Conservation (phyloP, 23 red algal species). For the Gracilariopsis chorda region DNA sequence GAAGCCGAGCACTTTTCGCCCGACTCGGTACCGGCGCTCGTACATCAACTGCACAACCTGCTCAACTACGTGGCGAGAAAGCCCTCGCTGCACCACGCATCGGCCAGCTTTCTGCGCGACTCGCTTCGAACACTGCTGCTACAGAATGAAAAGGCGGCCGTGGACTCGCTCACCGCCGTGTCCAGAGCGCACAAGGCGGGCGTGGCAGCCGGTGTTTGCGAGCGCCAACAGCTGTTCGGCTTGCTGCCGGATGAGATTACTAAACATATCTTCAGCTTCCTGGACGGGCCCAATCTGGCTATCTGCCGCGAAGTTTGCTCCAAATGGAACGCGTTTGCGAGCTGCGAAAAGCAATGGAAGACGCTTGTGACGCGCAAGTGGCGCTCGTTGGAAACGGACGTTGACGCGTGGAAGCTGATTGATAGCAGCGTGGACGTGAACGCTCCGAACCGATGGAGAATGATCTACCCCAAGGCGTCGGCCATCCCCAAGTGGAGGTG, state of each 20-base stretch:
- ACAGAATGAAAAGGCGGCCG: slow-evolving; percentile 48
- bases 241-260: slow-evolving; percentile 84
- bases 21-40: slow-evolving; percentile 82
- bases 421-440: slow-evolving; percentile 55
- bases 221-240: slow-evolving; percentile 11
- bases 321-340: slow-evolving; percentile 87
- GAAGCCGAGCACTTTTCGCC: slow-evolving; percentile 45
- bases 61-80: slow-evolving; percentile 79
- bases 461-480: slow-evolving; percentile 79
- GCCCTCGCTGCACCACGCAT: slow-evolving; percentile 74
- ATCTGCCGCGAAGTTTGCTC: slow-evolving; percentile 72
- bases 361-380: slow-evolving; percentile 61
- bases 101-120: slow-evolving; percentile 94
- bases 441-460: slow-evolving; percentile 57
- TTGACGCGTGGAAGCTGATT: slow-evolving; percentile 76
- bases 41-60: slow-evolving; percentile 67
- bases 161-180: slow-evolving; percentile 10
- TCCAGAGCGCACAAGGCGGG: not conserved
- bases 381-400: slow-evolving; percentile 84
- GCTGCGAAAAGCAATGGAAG: slow-evolving; percentile 92
- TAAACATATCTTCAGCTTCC: slow-evolving; percentile 88
- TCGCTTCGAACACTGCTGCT: slow-evolving; percentile 86
- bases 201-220: not conserved
- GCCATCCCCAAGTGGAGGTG: slow-evolving; percentile 68
- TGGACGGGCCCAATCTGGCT: slow-evolving; percentile 81